Evolutionary conservation across 2,329 filamentous ascomycete genomes (phyloP), one percentile per base, ranked within the genome.

Genomic region (Cladosporium phlei): DNA sequence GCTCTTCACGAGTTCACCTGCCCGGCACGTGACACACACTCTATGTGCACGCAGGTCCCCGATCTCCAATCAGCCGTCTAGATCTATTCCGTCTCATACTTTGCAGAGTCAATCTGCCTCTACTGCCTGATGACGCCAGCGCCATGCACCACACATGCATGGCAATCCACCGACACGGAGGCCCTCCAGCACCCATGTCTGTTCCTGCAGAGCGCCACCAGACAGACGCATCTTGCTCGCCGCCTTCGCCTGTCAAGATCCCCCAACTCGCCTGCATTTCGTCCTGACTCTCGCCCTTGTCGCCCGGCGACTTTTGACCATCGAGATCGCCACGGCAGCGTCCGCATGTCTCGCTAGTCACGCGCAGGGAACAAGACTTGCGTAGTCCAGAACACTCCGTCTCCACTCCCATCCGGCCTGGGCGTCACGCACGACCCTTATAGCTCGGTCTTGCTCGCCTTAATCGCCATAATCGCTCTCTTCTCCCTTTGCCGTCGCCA

Each of bases 331-430:
- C 42, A 9, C 42, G 24, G 42, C 32, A 12, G 11, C 21, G 24
- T 37, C 42, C 42, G 32, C 33, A 28, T 37, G 40, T 37, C 22
- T 37, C 21, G 30, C 42, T 37, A 37, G 42, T 45, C 42, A 45
- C 32, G 42, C 42, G 42, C 42, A 45, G 42, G 42, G 42, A 30
- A 45, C 25, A 45, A 37, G 32, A 19, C 42, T 35, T 29, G 32
- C 27, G 32, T 35, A 20, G 42, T 45, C 42, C 30, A 45, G 42
- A 45, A 45, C 42, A 32, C 24, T 32, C 9, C 42, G 17, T 16
- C 8, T 34, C 42, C 42, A 45, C 42, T 12, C 28, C 5, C 12
- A 11, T 25, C 38, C 24, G 38, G 17, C 29, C 32, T 32, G 32
- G 20, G 42, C 30, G 42, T 22, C 30, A 29, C 32, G 42, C 42